Conservation (phyloP, 2,329 filamentous ascomycete species). For the Colletotrichum navitas region DNA sequence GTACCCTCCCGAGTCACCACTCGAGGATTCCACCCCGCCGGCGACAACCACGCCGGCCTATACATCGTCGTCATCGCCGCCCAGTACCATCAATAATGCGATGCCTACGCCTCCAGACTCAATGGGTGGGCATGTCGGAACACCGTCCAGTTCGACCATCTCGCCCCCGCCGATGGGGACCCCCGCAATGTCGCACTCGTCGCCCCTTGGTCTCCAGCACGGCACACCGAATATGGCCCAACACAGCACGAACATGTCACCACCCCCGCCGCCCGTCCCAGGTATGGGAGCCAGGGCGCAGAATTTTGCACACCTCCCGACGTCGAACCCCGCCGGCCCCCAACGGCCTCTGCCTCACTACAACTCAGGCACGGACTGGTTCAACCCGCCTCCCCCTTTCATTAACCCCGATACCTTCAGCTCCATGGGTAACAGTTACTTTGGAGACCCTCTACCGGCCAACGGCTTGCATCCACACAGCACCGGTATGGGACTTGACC, state of each 20-base stretch:
- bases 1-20: constrained; percentile 68
- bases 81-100: constrained; percentile 42
- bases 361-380: constrained; percentile 62
- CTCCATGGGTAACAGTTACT: constrained; percentile 57
- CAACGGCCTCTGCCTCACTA: constrained; percentile 59
- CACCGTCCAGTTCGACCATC: constrained; percentile 32
- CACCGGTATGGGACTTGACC: constrained; percentile 49
- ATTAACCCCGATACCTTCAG: constrained; percentile 66
- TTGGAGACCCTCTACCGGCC: constrained; percentile 51
- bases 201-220: constrained; percentile 46
- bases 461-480: constrained; percentile 36
- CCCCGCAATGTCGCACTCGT: constrained; percentile 48
- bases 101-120: constrained; percentile 62
- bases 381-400: constrained; percentile 64
- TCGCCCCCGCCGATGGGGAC: constrained; percentile 39
- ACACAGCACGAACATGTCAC: constrained; percentile 49
- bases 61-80: constrained; percentile 43
- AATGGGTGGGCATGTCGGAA: constrained; percentile 46
- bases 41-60: constrained; percentile 46
- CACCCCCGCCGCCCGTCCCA: constrained; percentile 44
- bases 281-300: constrained; percentile 45
- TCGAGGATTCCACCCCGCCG: constrained; percentile 53
- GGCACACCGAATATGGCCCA: constrained; percentile 31
- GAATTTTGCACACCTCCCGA: constrained; percentile 56
- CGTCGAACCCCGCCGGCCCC: constrained; percentile 47